Base-by-base conservation (phyloP, 1,284 basidiomycete species). In the Puccinia sorghi region DNA sequence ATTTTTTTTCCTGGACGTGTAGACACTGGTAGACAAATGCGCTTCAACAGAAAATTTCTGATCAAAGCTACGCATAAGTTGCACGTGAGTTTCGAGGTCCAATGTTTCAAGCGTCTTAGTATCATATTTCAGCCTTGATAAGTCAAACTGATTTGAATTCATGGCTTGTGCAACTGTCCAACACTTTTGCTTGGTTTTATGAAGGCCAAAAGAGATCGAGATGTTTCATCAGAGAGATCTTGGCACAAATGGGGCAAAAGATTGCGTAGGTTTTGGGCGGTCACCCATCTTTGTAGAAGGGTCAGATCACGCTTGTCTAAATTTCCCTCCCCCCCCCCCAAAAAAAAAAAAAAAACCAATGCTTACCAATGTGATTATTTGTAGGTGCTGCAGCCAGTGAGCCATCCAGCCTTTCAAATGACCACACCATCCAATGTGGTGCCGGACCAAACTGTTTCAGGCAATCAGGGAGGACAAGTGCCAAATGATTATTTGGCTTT, bases 371-470 rank as follows among this genome's bases (percentile, higher is more conserved):
- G 7, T 50, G 54, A 12, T 69, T 69, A 32, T 69, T 69, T 69
- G 66, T 0, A 90, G 89, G 89, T 89, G 90, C 0, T 88, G 46
- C 88, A 50, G 66, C 66, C 17, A 69, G 66, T 37, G 66, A 69
- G n/a, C 66, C 66, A 39, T 69, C 52, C 32, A 69, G 37, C 32
- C 54, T 67, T 41, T 77, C 63, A 70, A 69, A 59, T 41, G 54
- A 57, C 74, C 74, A 77, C 27, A 64, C 74, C 32, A 39, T 77
- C 74, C 64, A 77, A 13, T 57, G 56, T 25, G 74, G 64, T 15
- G 66, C 66, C 4, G 66, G 64, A 43, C 74, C 74, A 57, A 77
- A 46, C 41, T 56, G 63, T 15, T 0, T 9, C 17, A 77, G 39
- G 46, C 64, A 57, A 50, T 67, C 52, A 43, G 74, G 74, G 46